A percentile compares a stretch with the other conserved stretches of the same genome.
Evolutionary conservation across 2,329 filamentous ascomycete species (phyloP).

Genomic region (Epichloe aotearoae): DNA sequence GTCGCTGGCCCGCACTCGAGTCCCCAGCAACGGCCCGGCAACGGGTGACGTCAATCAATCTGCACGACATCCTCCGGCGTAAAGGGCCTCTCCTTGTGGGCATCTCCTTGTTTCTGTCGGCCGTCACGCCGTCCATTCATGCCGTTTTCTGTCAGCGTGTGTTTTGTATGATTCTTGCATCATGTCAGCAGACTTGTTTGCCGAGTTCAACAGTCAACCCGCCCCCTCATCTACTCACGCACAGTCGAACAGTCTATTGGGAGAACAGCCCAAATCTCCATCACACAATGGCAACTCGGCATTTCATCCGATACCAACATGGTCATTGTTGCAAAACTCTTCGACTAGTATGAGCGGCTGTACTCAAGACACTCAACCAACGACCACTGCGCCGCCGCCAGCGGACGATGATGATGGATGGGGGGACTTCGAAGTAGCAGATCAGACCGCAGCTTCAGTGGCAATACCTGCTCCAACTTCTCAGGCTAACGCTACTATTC

Average conservation of each 20-base stretch:
- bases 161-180: slow-evolving; percentile 1
- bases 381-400: slow-evolving; percentile 1
- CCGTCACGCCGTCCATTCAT: background rate
- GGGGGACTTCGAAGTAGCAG: slow-evolving; percentile 53
- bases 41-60: background rate
- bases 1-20: background rate
- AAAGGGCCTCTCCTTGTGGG: background rate
- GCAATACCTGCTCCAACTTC: background rate
- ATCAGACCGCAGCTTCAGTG: slow-evolving; percentile 10
- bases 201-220: slow-evolving; percentile 43
- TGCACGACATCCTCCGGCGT: background rate
- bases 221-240: slow-evolving; percentile 16
- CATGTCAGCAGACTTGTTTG: slow-evolving; percentile 56
- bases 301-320: slow-evolving; percentile 15
- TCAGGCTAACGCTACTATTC: background rate
- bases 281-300: slow-evolving; percentile 6
- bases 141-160: background rate
- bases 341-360: slow-evolving; percentile 10
- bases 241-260: slow-evolving; percentile 4
- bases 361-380: slow-evolving; percentile 3
- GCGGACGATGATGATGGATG: slow-evolving; percentile 48
- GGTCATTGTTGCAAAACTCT: slow-evolving; percentile 18
- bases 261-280: slow-evolving; percentile 7
- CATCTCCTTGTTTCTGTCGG: background rate
- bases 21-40: background rate